These are phyloP conservation scores for Trebouxia sp. DNA, from an alignment of 139 green algal species.

Conservation along the genomic window DNA sequence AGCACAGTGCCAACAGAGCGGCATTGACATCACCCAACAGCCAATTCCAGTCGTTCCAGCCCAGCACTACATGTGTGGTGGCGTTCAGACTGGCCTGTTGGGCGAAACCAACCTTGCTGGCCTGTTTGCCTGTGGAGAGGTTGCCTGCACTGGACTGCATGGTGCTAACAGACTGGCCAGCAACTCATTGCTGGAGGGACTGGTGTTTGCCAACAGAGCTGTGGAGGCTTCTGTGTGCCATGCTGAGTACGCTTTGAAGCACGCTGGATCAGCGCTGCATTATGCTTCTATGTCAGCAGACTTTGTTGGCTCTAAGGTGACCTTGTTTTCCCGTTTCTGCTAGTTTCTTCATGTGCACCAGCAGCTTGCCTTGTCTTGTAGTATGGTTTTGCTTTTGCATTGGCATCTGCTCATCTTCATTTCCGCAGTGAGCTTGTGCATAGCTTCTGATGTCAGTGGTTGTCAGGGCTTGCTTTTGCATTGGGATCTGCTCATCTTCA, in stretches of 20 bases:
- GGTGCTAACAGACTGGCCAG: conserved; percentile 95
- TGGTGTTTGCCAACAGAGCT: conserved; percentile 93
- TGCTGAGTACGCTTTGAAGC: conserved; percentile 55
- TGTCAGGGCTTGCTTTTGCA: too few relatives aligned
- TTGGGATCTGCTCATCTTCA: too few relatives aligned
- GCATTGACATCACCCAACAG: conserved; percentile 92
- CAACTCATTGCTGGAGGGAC: conserved; percentile 96
- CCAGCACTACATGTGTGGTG: conserved; percentile 98
- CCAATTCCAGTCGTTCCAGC: conserved; percentile 94
- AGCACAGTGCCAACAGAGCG: conserved; percentile 62
- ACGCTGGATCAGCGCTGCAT: conserved; percentile 48
- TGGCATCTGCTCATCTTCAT: too few relatives aligned
- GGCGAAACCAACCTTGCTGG: conserved; percentile 88
- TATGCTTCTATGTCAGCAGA: conserved; percentile 48
- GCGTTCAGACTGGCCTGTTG: conserved; percentile 80
- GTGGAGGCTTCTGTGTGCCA: conserved; percentile 78
- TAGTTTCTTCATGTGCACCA: background rate
- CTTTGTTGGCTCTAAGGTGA: conserved; percentile 42
- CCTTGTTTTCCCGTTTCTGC: too few relatives aligned
- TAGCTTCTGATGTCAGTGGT: too few relatives aligned
- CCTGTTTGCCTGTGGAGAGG: conserved; percentile 94
- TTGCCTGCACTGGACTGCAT: conserved; percentile 80
- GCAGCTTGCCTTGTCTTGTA: background rate
- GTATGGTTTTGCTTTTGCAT: background rate
- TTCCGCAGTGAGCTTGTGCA: too few relatives aligned